Evolutionary conservation across 495 filamentous ascomycete genomes (phyloP).

Genomic region (Lasiosphaeria ovina): DNA sequence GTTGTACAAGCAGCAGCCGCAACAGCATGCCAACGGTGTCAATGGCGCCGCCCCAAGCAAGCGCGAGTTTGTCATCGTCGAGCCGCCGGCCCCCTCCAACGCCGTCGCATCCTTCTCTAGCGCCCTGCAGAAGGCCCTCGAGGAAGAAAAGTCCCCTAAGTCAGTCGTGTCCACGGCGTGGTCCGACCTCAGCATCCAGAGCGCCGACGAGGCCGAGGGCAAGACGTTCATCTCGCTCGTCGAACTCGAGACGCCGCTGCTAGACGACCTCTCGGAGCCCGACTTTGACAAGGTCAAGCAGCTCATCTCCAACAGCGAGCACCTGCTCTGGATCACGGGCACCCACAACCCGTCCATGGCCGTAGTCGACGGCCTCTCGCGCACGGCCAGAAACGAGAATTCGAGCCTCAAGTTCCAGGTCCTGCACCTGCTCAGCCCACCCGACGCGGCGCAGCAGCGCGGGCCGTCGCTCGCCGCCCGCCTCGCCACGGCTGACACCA

Average conservation of each 20-base stretch:
- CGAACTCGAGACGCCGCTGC: slow-evolving; percentile 7
- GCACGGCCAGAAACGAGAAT: slow-evolving; percentile 13
- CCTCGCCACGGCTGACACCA: not conserved
- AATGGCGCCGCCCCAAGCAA: not conserved
- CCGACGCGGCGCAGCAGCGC: not conserved
- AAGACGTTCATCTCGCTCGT: slow-evolving; percentile 6
- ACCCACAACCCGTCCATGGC: not conserved
- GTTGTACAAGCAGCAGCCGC: not conserved
- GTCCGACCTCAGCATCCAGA: not conserved
- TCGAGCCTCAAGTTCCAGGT: slow-evolving; percentile 45
- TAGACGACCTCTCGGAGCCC: not conserved
- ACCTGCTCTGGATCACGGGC: slow-evolving; percentile 5
- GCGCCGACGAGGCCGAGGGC: not conserved
- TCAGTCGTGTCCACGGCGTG: no score
- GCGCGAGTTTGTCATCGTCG: not conserved
- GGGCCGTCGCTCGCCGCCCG: not conserved
- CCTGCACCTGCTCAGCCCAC: slow-evolving; percentile 15
- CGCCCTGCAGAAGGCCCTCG: not conserved
- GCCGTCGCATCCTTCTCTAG: not conserved
- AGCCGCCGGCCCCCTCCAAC: not conserved
- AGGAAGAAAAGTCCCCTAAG: not conserved
- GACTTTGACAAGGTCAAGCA: not conserved
- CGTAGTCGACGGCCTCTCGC: slow-evolving; percentile 2
- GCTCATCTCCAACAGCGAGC: not conserved
- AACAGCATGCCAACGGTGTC: slow-evolving; percentile 3